Base-by-base conservation (phyloP, 2,329 filamentous ascomycete genomes). In the Aspergillus candidus region DNA sequence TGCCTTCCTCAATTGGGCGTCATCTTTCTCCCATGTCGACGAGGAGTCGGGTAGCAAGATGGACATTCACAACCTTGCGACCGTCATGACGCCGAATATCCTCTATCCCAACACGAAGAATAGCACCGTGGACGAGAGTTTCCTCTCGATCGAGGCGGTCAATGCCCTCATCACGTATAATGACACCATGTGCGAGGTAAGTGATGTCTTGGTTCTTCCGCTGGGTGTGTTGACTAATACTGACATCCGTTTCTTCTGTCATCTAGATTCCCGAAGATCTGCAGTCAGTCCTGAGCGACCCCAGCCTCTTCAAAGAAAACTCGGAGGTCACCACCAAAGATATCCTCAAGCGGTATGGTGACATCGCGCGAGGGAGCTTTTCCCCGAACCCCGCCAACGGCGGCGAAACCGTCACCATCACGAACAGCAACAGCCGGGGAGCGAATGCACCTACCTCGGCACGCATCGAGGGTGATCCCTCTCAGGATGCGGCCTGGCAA, bases 31-130 rank as follows among this genome's bases (percentile, higher is more conserved):
- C 50, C 90, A 96, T 61, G 83, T 98, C 11, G 93, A 98, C 57
- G 93, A 98, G 60, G 93, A 98, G 63, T 86, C 86, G 15, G 93
- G 93, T 18, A 96, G 91, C 56, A 96, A 97, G 75, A 98, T 98
- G 93, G 93, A 98, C 64, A 86, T 94, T 41, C 89, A 94, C 72
- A 98, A 98, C 61, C 78, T 98, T 51, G 88, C 93, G 3, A 97
- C 94, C 3, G 93, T 98, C 51, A 96, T 98, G 66, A 90, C 91
- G 4, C 93, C 93, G 0, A 98, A 98, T 59, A 88, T 98, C 49
- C 76, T 96, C 11, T 90, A 86, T 56, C 86, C 84, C 53, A 80
- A 73, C 53, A 70, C 78, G 34, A 85, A 83, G 62, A 77, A 75
- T 6, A 80, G 79, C 35, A 79, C 89, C 52, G 91, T 94, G 55